Evolutionary conservation across 2,329 filamentous ascomycete genomes (phyloP).

Genomic region (Parastagonospora nodorum): DNA sequence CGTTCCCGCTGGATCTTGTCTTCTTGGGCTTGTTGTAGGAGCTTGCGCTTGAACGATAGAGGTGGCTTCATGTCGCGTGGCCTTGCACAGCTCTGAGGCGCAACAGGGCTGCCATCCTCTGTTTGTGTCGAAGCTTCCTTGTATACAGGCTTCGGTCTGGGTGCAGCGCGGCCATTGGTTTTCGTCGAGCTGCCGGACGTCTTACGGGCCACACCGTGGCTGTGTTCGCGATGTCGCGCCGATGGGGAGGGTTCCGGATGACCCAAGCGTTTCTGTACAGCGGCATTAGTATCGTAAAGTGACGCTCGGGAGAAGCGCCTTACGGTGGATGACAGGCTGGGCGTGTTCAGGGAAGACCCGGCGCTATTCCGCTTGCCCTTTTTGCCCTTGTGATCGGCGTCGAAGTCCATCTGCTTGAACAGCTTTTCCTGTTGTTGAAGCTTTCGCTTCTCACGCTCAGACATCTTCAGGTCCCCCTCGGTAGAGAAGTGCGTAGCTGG

Average conservation of each 20-base stretch:
- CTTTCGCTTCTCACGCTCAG: slow-evolving; percentile 66
- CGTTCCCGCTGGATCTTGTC: slow-evolving; percentile 45
- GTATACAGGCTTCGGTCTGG: slow-evolving; percentile 40
- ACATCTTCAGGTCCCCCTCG: slow-evolving; percentile 57
- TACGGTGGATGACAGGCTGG: slow-evolving; percentile 52
- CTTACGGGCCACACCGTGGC: slow-evolving; percentile 42
- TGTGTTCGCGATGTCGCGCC: slow-evolving; percentile 41
- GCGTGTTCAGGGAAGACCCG: slow-evolving; percentile 58
- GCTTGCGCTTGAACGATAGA: slow-evolving; percentile 44
- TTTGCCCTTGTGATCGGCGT: slow-evolving; percentile 58
- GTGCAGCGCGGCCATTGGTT: slow-evolving; percentile 36
- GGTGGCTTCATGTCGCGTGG: slow-evolving; percentile 33
- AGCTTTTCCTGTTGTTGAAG: slow-evolving; percentile 66
- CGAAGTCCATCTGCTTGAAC: slow-evolving; percentile 64
- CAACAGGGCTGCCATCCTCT: slow-evolving; percentile 18
- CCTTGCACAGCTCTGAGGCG: slow-evolving; percentile 16
- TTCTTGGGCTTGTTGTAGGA: slow-evolving; percentile 45
- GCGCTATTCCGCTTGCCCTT: slow-evolving; percentile 63
- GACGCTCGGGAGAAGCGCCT: slow-evolving; percentile 22
- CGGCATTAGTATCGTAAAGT: slow-evolving; percentile 25
- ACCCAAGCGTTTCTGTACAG: slow-evolving; percentile 43
- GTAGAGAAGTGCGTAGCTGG: slow-evolving; percentile 59
- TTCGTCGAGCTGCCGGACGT: slow-evolving; percentile 47
- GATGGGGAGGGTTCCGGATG: slow-evolving; percentile 45
- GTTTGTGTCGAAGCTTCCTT: slow-evolving; percentile 44